phyloP scores from a whole-genome alignment of 2,329 filamentous ascomycete species.

The Monosporascus sp. region DNA sequence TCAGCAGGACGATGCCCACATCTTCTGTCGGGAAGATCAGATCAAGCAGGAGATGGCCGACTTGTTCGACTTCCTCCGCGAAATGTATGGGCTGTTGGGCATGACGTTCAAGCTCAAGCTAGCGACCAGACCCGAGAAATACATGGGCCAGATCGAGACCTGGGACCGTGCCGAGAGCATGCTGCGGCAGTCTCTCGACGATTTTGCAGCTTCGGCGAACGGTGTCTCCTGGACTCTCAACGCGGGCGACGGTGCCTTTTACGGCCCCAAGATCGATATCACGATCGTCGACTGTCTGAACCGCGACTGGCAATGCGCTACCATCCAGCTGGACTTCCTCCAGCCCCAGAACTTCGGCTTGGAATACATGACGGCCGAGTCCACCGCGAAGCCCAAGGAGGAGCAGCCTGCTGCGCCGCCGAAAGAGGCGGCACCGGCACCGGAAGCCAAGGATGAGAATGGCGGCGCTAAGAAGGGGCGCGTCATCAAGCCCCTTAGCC shows the following conservation, averaged over 20 bases:
- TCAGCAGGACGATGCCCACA: conserved; percentile 87
- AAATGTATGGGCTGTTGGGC: conserved; percentile 73
- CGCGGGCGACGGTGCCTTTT: conserved; percentile 94
- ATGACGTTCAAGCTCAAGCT: conserved; percentile 93
- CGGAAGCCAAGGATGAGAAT: conserved; percentile 40
- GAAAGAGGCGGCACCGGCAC: conserved; percentile 15
- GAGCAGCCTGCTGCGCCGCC: conserved; percentile 20
- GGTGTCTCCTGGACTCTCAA: conserved; percentile 82
- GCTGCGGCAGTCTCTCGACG: conserved; percentile 71
- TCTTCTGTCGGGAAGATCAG: conserved; percentile 66
- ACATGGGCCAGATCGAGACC: conserved; percentile 76
- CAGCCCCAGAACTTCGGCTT: conserved; percentile 80
- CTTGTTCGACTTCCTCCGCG: conserved; percentile 64
- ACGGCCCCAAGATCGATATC: conserved; percentile 97
- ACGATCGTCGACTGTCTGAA: conserved; percentile 84
- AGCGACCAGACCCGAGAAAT: conserved; percentile 85
- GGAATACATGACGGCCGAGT: conserved; percentile 74
- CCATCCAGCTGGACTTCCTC: conserved; percentile 92
- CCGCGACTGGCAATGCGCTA: conserved; percentile 84
- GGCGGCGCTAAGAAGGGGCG: conserved; percentile 21
- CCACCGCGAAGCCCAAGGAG: conserved; percentile 37
- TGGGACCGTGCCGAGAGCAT: conserved; percentile 87
- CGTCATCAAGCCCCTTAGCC: conserved; percentile 47
- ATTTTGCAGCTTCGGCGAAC: conserved; percentile 55
- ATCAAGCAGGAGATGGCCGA: conserved; percentile 60